These are phyloP conservation scores for Amoeboaphelidium occidentale DNA, from an alignment of 371 early-diverging fungal genomes.

Conservation along the genomic window DNA sequence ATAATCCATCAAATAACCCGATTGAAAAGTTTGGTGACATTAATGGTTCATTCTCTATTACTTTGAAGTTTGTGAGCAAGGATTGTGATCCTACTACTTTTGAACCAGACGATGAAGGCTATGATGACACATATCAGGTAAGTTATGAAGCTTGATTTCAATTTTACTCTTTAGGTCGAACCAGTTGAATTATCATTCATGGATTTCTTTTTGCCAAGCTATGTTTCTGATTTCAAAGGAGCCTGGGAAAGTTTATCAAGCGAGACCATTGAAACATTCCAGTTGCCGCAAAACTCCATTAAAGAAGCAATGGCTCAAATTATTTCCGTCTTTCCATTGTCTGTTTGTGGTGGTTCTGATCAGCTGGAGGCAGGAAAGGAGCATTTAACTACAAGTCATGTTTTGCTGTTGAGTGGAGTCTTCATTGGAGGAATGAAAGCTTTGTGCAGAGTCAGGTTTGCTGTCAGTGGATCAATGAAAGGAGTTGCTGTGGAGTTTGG, in stretches of 20 bases:
- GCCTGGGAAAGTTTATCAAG: conserved; percentile 49
- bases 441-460: conserved; percentile 62
- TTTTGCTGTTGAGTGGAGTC: conserved; percentile 53
- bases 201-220: conserved; percentile 73
- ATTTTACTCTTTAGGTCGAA: conserved; percentile 30
- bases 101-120: conserved; percentile 64
- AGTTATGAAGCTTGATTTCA: not conserved
- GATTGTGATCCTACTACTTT: conserved; percentile 66
- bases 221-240: conserved; percentile 36
- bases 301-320: conserved; percentile 26
- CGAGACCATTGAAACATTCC: conserved; percentile 56
- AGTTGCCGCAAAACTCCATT: conserved; percentile 35
- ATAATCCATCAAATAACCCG: not conserved
- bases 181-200: conserved; percentile 52
- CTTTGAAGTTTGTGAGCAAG: conserved; percentile 67
- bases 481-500: conserved; percentile 80
- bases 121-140: conserved; percentile 74
- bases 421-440: conserved; percentile 51
- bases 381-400: conserved; percentile 50
- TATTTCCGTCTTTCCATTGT: conserved; percentile 31
- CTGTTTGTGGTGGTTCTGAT: conserved; percentile 64
- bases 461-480: conserved; percentile 26
- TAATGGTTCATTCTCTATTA: conserved; percentile 38
- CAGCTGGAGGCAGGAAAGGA: conserved; percentile 32
- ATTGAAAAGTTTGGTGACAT: too few species aligned